Conservation (phyloP, 441 rosid genomes). For the Populus hybrid region DNA sequence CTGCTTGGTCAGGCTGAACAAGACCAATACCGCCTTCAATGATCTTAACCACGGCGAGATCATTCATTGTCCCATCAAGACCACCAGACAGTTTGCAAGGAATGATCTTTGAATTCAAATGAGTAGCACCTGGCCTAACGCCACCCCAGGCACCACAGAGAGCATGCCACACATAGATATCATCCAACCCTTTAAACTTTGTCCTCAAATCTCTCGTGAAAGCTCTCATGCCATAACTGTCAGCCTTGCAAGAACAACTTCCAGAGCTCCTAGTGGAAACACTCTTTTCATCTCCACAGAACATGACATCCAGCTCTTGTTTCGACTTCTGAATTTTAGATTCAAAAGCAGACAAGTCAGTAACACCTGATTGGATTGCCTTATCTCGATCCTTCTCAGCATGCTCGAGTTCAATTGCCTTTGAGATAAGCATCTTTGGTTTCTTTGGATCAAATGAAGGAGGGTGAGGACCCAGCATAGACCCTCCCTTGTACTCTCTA, state of each 20-base stretch:
- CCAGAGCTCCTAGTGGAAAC: constrained; percentile 14
- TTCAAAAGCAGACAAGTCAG: constrained; percentile 33
- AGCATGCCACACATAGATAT: constrained; percentile 86
- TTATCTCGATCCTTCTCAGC: constrained; percentile 44
- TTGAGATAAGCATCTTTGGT: constrained; percentile 59
- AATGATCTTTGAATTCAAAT: constrained; percentile 43
- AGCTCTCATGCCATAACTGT: constrained; percentile 48
- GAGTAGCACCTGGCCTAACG: constrained; percentile 56
- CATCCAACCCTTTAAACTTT: constrained; percentile 62
- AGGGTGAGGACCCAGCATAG: constrained; percentile 38
- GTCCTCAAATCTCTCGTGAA: constrained; percentile 61
- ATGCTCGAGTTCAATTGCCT: constrained; percentile 58
- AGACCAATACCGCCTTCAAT: constrained; percentile 76
- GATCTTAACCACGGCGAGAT: constrained; percentile 71
- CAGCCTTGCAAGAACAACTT: constrained; percentile 25
- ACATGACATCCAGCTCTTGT: constrained; percentile 45
- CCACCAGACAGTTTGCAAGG: constrained; percentile 51
- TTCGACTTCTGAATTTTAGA: constrained; percentile 38
- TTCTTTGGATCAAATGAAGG: constrained; percentile 45
- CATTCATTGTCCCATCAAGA: constrained; percentile 57
- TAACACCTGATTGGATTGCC: constrained; percentile 30
- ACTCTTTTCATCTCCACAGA: constrained; percentile 25
- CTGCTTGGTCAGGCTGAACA: constrained; percentile 61
- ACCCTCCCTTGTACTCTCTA: constrained; percentile 50
- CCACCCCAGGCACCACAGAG: constrained; percentile 94